Conservation (phyloP, 805 yeast species). For the Teunomyces atbi region DNA sequence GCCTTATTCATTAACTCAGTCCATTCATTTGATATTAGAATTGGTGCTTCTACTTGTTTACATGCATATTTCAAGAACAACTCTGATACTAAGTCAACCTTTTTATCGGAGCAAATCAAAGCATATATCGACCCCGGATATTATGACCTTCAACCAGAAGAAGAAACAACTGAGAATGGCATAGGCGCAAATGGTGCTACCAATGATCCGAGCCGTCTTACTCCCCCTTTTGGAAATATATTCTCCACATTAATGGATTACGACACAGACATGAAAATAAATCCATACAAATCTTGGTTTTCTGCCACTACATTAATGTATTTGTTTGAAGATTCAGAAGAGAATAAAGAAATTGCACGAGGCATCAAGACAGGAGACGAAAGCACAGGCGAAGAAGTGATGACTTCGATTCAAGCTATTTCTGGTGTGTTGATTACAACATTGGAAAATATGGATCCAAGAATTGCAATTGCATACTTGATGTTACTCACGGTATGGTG, state of each 20-base stretch:
- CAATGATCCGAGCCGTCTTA: not conserved
- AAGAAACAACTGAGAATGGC: constrained; percentile 3
- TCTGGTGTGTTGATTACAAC: constrained; percentile 70
- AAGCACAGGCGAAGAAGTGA: constrained; percentile 64
- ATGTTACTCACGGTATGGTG: constrained; percentile 75
- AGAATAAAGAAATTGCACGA: constrained; percentile 47
- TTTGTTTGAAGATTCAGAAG: constrained; percentile 55
- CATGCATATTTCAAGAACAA: constrained; percentile 69
- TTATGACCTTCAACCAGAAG: constrained; percentile 16
- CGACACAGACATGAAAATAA: constrained; percentile 59
- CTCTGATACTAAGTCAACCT: constrained; percentile 55
- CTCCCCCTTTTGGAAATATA: constrained; percentile 49
- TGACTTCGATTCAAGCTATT: constrained; percentile 70
- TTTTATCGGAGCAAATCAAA: constrained; percentile 64
- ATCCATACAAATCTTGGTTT: constrained; percentile 89
- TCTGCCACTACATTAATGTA: constrained; percentile 64
- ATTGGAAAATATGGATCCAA: constrained; percentile 60
- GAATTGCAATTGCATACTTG: constrained; percentile 75
- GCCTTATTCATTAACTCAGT: constrained; percentile 73
- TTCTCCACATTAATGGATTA: constrained; percentile 72
- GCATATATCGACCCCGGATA: constrained; percentile 29
- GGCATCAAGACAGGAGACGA: constrained; percentile 56
- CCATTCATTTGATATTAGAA: constrained; percentile 78
- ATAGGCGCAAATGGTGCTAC: constrained; percentile 1
- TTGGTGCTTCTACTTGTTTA: constrained; percentile 65